Evolutionary conservation across 23 red algal genomes (phyloP), one percentile per base, ranked within the genome.

Genomic region (Cyanidium caldarium): DNA sequence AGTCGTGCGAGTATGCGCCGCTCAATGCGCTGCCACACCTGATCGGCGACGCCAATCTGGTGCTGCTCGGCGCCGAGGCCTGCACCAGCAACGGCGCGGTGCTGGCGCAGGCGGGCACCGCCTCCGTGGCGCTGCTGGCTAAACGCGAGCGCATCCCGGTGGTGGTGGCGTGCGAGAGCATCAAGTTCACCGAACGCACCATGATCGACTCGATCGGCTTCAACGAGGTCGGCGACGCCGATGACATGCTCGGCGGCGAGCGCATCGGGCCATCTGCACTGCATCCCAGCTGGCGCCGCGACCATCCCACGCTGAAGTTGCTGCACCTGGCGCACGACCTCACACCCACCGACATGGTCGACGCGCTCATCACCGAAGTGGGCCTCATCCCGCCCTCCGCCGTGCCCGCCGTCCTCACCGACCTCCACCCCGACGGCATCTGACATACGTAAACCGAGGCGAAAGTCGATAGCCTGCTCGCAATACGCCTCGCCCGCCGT

Each of bases 181-280:
- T 81, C 67, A 81, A 81, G 37, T 81, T 81, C 38, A 44, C 66
- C 39, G 77, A 81, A 40, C 46, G 77, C 19, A 45, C 40, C 28
- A 23, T 61, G 34, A 34, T 81, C 34, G 77, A 81, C 46, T 44
- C 77, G 1, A 70, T 81, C 2, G 38, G 67, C 33, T 72, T 71
- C 66, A 81, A 81, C 44, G 77, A 81, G 46, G 1, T 81, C 1
- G 77, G 77, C 12, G 38, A 81, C 33, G 2, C 77, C 29, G 67
- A 72, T 2, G 67, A 81, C 1, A 26, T 81, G 40, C 40, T 72
- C 3, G 23, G 33, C 12, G 26, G 30, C 37, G 42, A 43, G 19
- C n/a, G 40, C 28, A 61, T 57, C 3, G 12, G 40, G 33, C 30
- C 36, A 2, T 5, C 38, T 35, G 69, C 13, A n/a, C 33, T 61